Percentiles rank a stretch among this genome's conserved stretches.
Evolutionary conservation across 2,329 filamentous ascomycete genomes (phyloP).

Genomic region (Trichothecium sympodiale): DNA sequence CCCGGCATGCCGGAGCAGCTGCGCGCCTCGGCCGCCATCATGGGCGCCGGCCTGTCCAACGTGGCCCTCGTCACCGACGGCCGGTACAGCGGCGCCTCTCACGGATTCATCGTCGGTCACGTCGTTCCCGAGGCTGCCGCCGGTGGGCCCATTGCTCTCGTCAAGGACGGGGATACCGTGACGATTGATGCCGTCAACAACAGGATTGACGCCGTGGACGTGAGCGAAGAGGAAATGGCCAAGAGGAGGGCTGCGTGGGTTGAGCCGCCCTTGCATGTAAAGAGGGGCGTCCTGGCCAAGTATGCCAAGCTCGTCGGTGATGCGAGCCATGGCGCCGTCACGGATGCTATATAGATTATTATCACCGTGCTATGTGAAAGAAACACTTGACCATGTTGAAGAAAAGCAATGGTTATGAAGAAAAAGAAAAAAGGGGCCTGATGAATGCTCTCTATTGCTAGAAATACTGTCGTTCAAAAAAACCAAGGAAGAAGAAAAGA

Average conservation of each 20-base stretch:
- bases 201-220: constrained; percentile 52
- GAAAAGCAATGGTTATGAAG: too few species aligned
- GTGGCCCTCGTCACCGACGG: constrained; percentile 66
- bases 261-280: constrained; percentile 45
- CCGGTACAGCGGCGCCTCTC: constrained; percentile 69
- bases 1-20: constrained; percentile 94
- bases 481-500: too few species aligned
- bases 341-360: constrained; percentile 31
- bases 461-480: constrained; percentile 4
- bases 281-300: constrained; percentile 58
- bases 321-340: constrained; percentile 49
- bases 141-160: constrained; percentile 73
- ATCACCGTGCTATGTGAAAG: too few species aligned
- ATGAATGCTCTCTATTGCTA: not conserved
- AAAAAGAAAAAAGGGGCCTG: not conserved
- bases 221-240: constrained; percentile 54
- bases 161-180: constrained; percentile 70
- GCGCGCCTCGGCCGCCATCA: constrained; percentile 84
- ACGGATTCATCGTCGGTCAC: constrained; percentile 81
- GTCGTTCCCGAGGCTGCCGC: constrained; percentile 81
- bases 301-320: constrained; percentile 52
- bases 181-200: constrained; percentile 72
- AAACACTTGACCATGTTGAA: not conserved
- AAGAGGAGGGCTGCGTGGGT: constrained; percentile 49
- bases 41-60: constrained; percentile 75